Base-by-base conservation (phyloP, 2,329 filamentous ascomycete species). In the Beauveria varroae region DNA sequence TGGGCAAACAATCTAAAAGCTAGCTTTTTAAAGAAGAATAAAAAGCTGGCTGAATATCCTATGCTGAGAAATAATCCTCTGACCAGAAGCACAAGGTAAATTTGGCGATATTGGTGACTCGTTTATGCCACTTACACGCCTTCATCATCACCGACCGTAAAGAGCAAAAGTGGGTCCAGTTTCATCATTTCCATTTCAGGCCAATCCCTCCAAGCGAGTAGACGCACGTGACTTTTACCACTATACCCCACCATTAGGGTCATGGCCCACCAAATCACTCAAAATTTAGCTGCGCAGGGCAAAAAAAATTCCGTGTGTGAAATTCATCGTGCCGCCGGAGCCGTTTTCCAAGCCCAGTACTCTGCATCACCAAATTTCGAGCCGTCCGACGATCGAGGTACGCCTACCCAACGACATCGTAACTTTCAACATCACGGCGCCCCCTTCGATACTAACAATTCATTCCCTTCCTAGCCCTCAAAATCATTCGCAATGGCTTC, bases 401-500 rank as follows among this genome's bases (percentile, higher is more conserved):
- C 69, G 72, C 60, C 62, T 22, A 16, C 46, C 57, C 53, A 28
- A 20, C 18, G 37, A 28, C 44, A 9, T 24, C 50, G 8, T 18
- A 24, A 37, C 49, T 12, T 16, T 7, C 44, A 57, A 10, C 34
- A 34, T n/a, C 49, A 41, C 30, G 26, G 28, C 50, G 24, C 6
- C 24, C 57, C 28, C 28, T 37, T 52, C 9, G 16, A 46, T 51
- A 59, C 55, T 62, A 12, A 55, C 43, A 37, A 40, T 57, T 7
- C 5, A 30, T 51, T 43, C 12, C 1, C 20, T 54, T 64, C 68
- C 72, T 70, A 72, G 71, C 74, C 73, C 69, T 55, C 63, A 26
- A 71, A 71, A 70, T 68, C 22, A 49, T 71, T 77, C 78, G 85
- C 80, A 85, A 96, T 96, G 91, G 90, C 93, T 84, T 93, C 90